Evolutionary conservation across 2,329 filamentous ascomycete species (phyloP), one percentile per base, ranked within the genome.

Genomic region (Aspergillus tubingensis): DNA sequence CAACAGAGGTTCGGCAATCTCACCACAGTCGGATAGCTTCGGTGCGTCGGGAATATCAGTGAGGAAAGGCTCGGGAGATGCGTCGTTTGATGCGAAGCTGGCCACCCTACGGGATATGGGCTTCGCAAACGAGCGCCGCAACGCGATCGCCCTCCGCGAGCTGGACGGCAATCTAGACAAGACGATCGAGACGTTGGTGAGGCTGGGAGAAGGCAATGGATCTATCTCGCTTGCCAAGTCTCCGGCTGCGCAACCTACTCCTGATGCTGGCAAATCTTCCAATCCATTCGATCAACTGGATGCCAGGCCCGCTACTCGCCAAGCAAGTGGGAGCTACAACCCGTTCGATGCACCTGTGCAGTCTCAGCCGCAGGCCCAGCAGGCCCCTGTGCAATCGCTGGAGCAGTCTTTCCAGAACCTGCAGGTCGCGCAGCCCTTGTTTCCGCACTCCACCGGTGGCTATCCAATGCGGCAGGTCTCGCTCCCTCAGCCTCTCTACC

Each of bases 71-170:
- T 55, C 53, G 41, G 71, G 60, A 68, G 77, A 66, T 15, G 64
- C 57, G 62, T 81, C 68, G 67, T 83, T 88, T 57, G 91, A 96
- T 47, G 82, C 84, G 53, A 98, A 98, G 74, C 77, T 98, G 73
- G 81, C 82, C 3, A 88, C 86, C 55, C 79, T 99, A 59, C 86
- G 88, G 58, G 92, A 97, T 59, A 96, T 98, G 92, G 95, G 95
- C 0, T 99, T 99, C 70, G 81, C 80, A 3, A 92, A 99, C 72
- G 87, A 89, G 44, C 91, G 89, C 68, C 86, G 90, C 61, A 98
- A 97, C 71, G 83, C 86, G 4, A 87, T 89, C 55, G 87, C 97
- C 25, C 79, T 99, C 17, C 93, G 92, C 72, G 90, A 90, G 3
- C 83, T 96, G 30, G 88, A 90, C 70, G 93, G 94, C 3, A 93